Conservation (phyloP, 495 filamentous ascomycete species). For the Daldinia concentrica region DNA sequence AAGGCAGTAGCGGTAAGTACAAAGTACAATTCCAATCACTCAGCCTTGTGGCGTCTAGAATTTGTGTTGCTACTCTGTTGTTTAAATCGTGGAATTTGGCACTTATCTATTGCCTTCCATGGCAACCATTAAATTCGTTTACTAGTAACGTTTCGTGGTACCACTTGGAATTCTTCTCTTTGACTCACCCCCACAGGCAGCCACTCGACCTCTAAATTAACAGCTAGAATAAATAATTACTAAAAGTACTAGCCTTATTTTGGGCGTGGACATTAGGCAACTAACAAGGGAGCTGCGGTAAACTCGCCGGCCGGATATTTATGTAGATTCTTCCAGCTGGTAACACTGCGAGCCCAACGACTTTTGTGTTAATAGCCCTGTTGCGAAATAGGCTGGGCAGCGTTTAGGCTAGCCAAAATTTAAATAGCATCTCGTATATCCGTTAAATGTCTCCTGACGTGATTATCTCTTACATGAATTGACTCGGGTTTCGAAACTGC, state of each 20-base stretch:
- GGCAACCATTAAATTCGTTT: not conserved
- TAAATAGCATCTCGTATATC: not conserved
- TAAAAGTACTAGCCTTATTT: not conserved
- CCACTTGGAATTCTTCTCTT: not conserved
- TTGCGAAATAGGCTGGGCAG: slow-evolving; percentile 23
- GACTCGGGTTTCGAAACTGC: not conserved
- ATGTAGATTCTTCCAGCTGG: not conserved
- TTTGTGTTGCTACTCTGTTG: not conserved
- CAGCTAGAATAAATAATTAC: not conserved
- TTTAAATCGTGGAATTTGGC: not conserved
- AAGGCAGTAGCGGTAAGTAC: not conserved
- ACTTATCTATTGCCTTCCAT: not conserved
- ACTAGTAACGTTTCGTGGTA: not conserved
- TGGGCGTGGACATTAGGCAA: slow-evolving; percentile 7
- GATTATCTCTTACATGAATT: not conserved
- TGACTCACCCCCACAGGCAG: not conserved
- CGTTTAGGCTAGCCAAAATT: slow-evolving; percentile 23
- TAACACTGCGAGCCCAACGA: slow-evolving; percentile 22
- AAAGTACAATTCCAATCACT: not conserved
- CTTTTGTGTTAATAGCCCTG: not conserved
- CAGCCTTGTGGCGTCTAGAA: not conserved
- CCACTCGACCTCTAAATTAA: not conserved
- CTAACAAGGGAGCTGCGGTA: not conserved
- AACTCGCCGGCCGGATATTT: slow-evolving; percentile 2
- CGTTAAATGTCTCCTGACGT: not conserved